Evolutionary conservation across 352 stramenopile species (phyloP).

Genomic region (Pythium rhizo-oryzae): DNA sequence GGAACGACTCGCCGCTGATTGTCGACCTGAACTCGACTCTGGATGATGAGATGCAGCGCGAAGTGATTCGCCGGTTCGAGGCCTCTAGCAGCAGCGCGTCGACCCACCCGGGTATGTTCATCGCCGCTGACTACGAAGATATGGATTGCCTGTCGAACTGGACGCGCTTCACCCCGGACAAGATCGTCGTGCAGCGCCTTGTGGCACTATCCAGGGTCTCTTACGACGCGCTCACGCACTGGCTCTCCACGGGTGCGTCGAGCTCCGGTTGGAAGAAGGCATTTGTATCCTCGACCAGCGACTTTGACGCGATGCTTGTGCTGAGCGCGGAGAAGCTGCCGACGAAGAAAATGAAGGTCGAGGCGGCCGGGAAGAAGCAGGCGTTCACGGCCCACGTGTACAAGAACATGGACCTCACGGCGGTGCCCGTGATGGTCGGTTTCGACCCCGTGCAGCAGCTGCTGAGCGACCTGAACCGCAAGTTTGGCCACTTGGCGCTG

Average conservation of each 20-base stretch:
- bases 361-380: conserved; percentile 55
- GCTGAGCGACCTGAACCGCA: conserved; percentile 51
- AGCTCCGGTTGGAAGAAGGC: conserved; percentile 65
- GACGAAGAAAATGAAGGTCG: conserved; percentile 62
- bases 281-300: conserved; percentile 52
- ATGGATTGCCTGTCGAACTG: conserved; percentile 82
- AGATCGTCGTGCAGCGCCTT: conserved; percentile 67
- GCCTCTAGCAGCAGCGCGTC: conserved; percentile 55
- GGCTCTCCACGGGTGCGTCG: conserved; percentile 56
- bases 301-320: conserved; percentile 69
- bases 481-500: conserved; percentile 69
- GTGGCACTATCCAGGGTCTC: conserved; percentile 62
- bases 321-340: conserved; percentile 58
- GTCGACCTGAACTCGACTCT: conserved; percentile 71
- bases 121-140: conserved; percentile 80
- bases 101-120: conserved; percentile 77
- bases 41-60: conserved; percentile 62
- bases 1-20: conserved; percentile 69
- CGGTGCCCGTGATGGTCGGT: conserved; percentile 64
- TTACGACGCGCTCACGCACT: conserved; percentile 57
- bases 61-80: conserved; percentile 79
- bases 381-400: conserved; percentile 75
- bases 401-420: conserved; percentile 85
- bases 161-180: conserved; percentile 67
- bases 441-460: conserved; percentile 80